Percentiles rank a stretch among this genome's conserved stretches.
Conservation (phyloP, 2,329 filamentous ascomycete genomes). For the Clonostachys solani region DNA sequence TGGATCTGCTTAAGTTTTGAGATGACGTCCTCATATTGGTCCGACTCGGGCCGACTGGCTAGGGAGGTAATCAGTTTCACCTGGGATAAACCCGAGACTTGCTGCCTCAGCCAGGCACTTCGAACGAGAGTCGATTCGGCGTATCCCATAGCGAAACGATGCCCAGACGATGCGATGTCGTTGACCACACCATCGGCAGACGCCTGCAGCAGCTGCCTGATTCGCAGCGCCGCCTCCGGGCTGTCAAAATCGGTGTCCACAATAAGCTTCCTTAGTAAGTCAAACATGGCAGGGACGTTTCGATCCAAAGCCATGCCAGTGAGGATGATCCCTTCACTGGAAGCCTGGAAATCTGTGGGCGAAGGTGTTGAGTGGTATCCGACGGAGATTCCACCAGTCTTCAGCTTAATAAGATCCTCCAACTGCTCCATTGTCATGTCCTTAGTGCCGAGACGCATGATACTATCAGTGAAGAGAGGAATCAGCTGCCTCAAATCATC, state of each 20-base stretch:
- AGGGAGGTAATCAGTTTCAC: slow-evolving; percentile 79
- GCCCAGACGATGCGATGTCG: slow-evolving; percentile 84
- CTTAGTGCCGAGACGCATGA: slow-evolving; percentile 90
- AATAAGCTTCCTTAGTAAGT: slow-evolving; percentile 75
- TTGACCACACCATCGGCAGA: slow-evolving; percentile 88
- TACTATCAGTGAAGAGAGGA: slow-evolving; percentile 84
- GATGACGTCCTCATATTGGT: slow-evolving; percentile 72
- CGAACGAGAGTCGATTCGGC: slow-evolving; percentile 76
- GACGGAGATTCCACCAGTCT: slow-evolving; percentile 86
- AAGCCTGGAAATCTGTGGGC: slow-evolving; percentile 65
- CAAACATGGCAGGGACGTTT: slow-evolving; percentile 88
- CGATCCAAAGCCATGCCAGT: slow-evolving; percentile 84
- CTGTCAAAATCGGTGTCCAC: slow-evolving; percentile 88
- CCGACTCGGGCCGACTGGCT: slow-evolving; percentile 65
- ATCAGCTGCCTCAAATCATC: slow-evolving; percentile 81
- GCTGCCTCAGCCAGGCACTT: slow-evolving; percentile 70
- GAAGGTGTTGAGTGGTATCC: slow-evolving; percentile 80
- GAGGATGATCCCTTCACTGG: slow-evolving; percentile 78
- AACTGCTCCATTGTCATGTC: slow-evolving; percentile 88
- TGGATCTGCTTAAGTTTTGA: slow-evolving; percentile 84
- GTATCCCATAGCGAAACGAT: slow-evolving; percentile 79
- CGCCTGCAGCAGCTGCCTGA: slow-evolving; percentile 81
- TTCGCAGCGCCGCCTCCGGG: slow-evolving; percentile 73
- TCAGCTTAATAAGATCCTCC: slow-evolving; percentile 92
- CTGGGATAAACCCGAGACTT: slow-evolving; percentile 87